Conservation (phyloP, 1,284 basidiomycete species). For the Sphaerobolus stellatus region DNA sequence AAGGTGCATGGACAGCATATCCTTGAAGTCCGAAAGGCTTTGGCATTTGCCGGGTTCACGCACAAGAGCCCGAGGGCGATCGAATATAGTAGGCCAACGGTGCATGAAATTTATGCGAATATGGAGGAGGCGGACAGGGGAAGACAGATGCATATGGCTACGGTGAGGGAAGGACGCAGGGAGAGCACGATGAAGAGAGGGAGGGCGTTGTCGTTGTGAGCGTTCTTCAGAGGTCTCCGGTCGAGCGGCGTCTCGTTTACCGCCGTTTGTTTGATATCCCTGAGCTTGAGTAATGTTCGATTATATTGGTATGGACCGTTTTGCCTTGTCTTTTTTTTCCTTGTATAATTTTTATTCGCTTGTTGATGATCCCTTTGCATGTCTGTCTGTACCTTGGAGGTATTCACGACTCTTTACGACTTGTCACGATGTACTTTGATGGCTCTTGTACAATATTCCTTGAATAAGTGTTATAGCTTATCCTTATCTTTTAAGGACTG, state of each 20-base stretch:
- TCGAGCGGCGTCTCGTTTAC: too few species aligned
- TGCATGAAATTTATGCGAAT: constrained; percentile 31
- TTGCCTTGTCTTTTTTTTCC: neutral
- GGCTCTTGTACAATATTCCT: too few species aligned
- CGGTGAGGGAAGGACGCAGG: constrained; percentile 53
- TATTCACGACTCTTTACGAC: too few species aligned
- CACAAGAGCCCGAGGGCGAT: constrained; percentile 81
- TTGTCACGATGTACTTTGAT: too few species aligned
- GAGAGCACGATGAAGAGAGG: constrained; percentile 30
- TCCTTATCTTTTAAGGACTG: too few species aligned
- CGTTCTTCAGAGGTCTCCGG: too few species aligned
- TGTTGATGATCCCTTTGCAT: too few species aligned
- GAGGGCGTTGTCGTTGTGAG: constrained; percentile 76
- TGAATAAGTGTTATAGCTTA: too few species aligned
- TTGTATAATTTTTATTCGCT: too few species aligned
- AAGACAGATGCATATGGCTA: constrained; percentile 57
- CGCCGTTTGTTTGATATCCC: too few species aligned
- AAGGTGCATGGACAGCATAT: constrained; percentile 83
- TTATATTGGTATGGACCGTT: neutral
- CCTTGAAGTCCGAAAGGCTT: constrained; percentile 85
- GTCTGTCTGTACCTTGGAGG: too few species aligned
- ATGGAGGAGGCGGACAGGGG: constrained; percentile 54
- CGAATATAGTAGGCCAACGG: constrained; percentile 58
- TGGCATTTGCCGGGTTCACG: constrained; percentile 88
- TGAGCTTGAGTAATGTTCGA: neutral